These are phyloP conservation scores for Micractinium conductrix DNA, from an alignment of 139 green algal genomes.

Conservation along the genomic window DNA sequence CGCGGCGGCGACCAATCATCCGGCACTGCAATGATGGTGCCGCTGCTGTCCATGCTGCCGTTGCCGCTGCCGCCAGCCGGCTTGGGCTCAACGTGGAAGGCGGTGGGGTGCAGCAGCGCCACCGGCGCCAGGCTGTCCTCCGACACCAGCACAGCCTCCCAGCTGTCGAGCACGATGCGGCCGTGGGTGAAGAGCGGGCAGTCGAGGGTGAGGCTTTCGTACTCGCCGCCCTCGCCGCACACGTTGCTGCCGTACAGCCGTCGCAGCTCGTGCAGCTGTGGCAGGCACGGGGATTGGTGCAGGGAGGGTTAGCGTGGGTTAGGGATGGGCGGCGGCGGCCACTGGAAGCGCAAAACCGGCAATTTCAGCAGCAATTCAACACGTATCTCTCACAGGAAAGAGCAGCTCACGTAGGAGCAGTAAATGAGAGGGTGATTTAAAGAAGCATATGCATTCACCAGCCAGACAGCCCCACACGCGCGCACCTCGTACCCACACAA, in stretches of 20 bases:
- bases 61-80: slow-evolving; percentile 1
- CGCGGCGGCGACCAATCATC: slow-evolving; percentile 39
- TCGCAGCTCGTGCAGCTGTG: slow-evolving; percentile 60
- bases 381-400: too few species aligned
- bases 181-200: slow-evolving; percentile 81
- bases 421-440: too few species aligned
- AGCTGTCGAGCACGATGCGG: slow-evolving; percentile 77
- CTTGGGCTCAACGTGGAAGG: slow-evolving; percentile 83
- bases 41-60: not conserved
- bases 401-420: too few species aligned
- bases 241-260: slow-evolving; percentile 86
- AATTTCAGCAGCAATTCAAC: too few species aligned
- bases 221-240: slow-evolving; percentile 98
- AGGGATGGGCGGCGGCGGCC: too few species aligned
- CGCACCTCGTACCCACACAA: not conserved
- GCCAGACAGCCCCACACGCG: too few species aligned
- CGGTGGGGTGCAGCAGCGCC: slow-evolving; percentile 67
- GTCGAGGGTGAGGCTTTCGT: slow-evolving; percentile 95
- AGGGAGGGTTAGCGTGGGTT: too few species aligned
- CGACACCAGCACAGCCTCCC: slow-evolving; percentile 57
- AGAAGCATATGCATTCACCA: too few species aligned
- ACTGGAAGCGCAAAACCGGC: too few species aligned
- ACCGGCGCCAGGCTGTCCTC: slow-evolving; percentile 54
- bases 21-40: slow-evolving; percentile 43
- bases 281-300: too few species aligned